These are phyloP conservation scores for Marchantia paleacea DNA, from an alignment of 225 moss, liverwort and hornwort genomes.

Conservation along the genomic window DNA sequence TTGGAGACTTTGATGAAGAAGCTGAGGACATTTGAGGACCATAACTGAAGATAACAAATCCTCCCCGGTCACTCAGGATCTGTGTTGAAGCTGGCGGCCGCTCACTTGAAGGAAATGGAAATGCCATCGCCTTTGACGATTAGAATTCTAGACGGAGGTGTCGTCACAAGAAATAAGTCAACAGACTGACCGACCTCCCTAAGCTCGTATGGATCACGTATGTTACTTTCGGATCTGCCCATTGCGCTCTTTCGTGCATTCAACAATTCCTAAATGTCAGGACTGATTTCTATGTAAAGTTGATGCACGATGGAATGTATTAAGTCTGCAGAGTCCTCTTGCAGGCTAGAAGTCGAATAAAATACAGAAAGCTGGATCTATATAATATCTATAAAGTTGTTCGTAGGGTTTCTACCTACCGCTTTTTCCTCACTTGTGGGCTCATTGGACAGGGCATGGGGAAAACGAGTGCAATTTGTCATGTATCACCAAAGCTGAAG, in stretches of 20 bases:
- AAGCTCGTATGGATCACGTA: neutral
- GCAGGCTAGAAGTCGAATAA: too few species aligned
- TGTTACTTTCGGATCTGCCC: neutral
- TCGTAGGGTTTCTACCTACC: too few species aligned
- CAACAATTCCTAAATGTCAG: neutral
- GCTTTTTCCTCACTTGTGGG: too few species aligned
- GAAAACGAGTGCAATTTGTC: too few species aligned
- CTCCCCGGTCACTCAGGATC: neutral
- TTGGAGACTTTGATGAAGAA: constrained; percentile 80
- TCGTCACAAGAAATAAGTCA: neutral
- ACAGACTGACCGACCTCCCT: neutral
- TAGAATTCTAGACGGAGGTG: neutral
- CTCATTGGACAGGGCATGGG: too few species aligned
- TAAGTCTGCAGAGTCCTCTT: too few species aligned
- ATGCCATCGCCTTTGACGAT: neutral
- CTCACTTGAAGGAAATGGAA: neutral
- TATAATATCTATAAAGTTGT: too few species aligned
- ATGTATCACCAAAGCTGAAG: too few species aligned
- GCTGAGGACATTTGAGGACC: constrained; percentile 47
- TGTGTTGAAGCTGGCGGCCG: neutral
- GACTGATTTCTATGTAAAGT: too few species aligned
- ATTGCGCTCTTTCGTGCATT: neutral
- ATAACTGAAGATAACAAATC: neutral
- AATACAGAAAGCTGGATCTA: too few species aligned
- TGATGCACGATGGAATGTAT: too few species aligned